These are phyloP conservation scores for Hordeum pubiflorum DNA, from an alignment of 202 grass and related monocot species.

Conservation along the genomic window DNA sequence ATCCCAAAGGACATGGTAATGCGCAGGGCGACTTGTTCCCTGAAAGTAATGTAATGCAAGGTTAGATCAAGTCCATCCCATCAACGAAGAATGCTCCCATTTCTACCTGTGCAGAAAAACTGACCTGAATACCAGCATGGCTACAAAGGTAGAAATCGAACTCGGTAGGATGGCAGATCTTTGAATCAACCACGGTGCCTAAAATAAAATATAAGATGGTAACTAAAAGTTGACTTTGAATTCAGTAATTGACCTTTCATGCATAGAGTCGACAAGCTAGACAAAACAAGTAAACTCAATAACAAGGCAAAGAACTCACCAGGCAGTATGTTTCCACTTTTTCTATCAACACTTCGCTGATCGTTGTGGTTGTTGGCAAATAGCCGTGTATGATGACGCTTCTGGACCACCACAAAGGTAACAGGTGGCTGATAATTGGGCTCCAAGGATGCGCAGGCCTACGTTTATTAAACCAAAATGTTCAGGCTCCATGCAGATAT, in stretches of 20 bases:
- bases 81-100: not conserved
- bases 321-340: constrained; percentile 60
- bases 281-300: not conserved
- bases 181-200: constrained; percentile 78
- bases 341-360: constrained; percentile 40
- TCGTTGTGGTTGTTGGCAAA: constrained; percentile 62
- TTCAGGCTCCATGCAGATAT: not conserved
- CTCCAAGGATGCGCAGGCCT: constrained; percentile 64
- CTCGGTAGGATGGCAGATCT: constrained; percentile 67
- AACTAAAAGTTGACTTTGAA: not conserved
- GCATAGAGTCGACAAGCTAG: not conserved
- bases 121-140: constrained; percentile 61
- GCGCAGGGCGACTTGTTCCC: constrained; percentile 63
- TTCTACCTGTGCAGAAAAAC: not conserved
- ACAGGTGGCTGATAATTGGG: constrained; percentile 60
- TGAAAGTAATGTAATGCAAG: constrained; percentile 18
- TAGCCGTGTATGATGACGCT: constrained; percentile 54
- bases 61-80: not conserved
- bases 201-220: not conserved
- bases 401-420: constrained; percentile 72
- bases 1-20: constrained; percentile 81
- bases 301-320: constrained; percentile 29
- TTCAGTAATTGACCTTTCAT: not conserved
- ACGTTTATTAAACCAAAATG: constrained; percentile 2
- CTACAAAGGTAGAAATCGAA: constrained; percentile 84